Evolutionary conservation across 1,284 basidiomycete species (phyloP), one percentile per base, ranked within the genome.

Genomic region (Phenoliferia sp.): DNA sequence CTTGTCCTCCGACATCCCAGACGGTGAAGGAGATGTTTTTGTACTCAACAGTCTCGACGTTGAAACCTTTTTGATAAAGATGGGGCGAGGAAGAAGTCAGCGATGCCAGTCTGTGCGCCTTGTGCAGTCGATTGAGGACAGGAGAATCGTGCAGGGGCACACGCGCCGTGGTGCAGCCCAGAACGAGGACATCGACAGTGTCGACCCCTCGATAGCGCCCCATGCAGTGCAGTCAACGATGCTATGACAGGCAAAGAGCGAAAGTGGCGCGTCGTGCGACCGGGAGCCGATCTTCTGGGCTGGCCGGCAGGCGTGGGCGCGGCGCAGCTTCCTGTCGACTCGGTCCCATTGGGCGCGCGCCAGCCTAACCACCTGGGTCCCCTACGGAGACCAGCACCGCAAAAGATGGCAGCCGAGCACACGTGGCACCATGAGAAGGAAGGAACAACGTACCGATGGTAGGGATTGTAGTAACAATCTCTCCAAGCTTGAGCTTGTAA

Each of bases 21-120:
- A 99, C 96, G 77, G 96, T 99, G 85, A 99, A 99, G 79, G 95
- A 96, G 78, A 99, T 94, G 77, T 99, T 99, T 86, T 98, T 98
- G 84, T 99, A 99, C 73, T 94, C 96, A 73, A 99, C 96, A 16
- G 96, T 99, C 83, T 99, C 95, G 76, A 99, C 95, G 80, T 99
- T 97, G 86, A 96, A 96, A 69, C 94, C 93, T 95, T 64, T 61
- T 22, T 34, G 5, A 12, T 22, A 5, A 52, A 36, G 29, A 29
- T 5, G 31, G 10, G 58, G 61, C 28, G 9, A 31, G n/a, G 28
- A 44, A 35, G 33, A 10, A 44, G 3, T 57, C 55, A 57, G 55
- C 26, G 55, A 57, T 22, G 55, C 31, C n/a, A n/a, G n/a, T n/a
- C n/a, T n/a, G n/a, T n/a, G n/a, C n/a, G n/a, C n/a, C n/a, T n/a